Evolutionary conservation across 2,329 filamentous ascomycete species (phyloP), one percentile per base, ranked within the genome.

Genomic region (Claviceps monticola): DNA sequence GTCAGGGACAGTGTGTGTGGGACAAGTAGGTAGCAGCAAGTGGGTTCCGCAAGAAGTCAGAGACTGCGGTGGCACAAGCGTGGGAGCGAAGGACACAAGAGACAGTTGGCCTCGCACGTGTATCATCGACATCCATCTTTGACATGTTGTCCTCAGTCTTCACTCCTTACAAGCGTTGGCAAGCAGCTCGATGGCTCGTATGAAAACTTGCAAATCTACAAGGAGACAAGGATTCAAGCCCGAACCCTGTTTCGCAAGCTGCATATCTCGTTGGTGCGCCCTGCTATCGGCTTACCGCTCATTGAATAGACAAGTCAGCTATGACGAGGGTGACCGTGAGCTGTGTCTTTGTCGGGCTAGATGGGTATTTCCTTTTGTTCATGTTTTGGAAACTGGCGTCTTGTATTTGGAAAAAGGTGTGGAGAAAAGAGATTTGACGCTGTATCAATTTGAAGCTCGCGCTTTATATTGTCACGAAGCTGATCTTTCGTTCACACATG

Each of bases 141-240:
- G 9, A 11, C 8, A 34, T 34, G 3, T 34, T 34, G 29, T 34
- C 1, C 9, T 11, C 29, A 34, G 29, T 34, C 9, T 34, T 34
- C 29, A 34, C 29, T 34, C 9, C 29, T 11, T 34, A 34, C 29
- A 34, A 34, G 29, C 29, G 9, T 4, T 34, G 29, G 11, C 8
- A 34, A 52, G 14, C 56, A 59, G 50, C 54, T 55, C 19, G 36
- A 50, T 4, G 51, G 51, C 3, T 53, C 50, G 2, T 6, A 9
- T 5, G 38, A 38, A 0, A 29, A 37, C 14, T 17, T 43, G 38
- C 38, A 44, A 39, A 11, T 6, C 14, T 44, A 44, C 13, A 9
- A 37, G 9, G 2, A 19, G 19, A 19, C 45, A 17, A 51, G 19
- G 38, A 16, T 26, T 11, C 2, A 38, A 19, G 50, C 29, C 6